A percentile compares a stretch with the other conserved stretches of the same genome.
Conservation (phyloP, 352 stramenopile genomes). For the Thraustochytrium sp. region DNA sequence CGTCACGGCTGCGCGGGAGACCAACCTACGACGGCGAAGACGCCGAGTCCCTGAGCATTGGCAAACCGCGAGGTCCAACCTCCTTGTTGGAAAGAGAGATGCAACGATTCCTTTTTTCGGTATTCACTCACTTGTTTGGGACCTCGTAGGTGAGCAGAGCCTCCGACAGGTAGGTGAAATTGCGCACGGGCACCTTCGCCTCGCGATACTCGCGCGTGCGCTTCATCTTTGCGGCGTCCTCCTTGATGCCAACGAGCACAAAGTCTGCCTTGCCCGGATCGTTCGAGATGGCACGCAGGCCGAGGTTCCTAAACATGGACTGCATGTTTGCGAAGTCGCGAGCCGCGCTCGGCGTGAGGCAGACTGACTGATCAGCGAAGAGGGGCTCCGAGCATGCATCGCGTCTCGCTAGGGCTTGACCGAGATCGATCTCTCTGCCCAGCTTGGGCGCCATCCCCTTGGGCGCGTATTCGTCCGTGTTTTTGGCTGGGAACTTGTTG, state of each 20-base stretch:
- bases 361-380: background rate
- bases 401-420: background rate
- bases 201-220: background rate
- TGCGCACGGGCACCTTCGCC: background rate
- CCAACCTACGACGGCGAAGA: too few relatives aligned
- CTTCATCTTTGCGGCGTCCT: background rate
- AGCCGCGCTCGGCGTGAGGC: background rate
- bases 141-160: background rate
- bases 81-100: background rate
- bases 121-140: background rate
- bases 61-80: background rate
- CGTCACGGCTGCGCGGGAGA: too few relatives aligned
- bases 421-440: background rate
- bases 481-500: background rate
- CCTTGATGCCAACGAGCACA: background rate
- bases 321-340: background rate
- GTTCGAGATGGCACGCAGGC: background rate
- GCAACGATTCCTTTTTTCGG: background rate
- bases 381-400: background rate
- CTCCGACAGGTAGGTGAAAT: background rate
- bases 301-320: background rate
- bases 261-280: background rate
- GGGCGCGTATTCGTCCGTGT: background rate
- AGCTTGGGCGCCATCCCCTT: background rate
- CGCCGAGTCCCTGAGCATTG: too few relatives aligned